A percentile compares a stretch with the other conserved stretches of the same genome.
These are phyloP conservation scores for Paramecium octaurelia DNA, from an alignment of 73 alveolate species.

Conservation along the genomic window DNA sequence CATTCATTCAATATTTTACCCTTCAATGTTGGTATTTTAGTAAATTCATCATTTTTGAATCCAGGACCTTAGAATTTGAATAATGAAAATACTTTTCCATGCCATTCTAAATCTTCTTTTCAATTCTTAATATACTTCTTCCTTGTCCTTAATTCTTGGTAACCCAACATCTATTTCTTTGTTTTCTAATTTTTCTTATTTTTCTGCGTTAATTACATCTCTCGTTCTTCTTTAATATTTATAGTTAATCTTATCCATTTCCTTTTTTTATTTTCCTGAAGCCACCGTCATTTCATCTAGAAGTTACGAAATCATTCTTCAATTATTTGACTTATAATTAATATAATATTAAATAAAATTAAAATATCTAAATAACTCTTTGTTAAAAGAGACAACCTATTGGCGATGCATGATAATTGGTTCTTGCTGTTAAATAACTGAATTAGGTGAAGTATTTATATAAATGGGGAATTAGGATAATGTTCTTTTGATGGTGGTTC, in stretches of 20 bases:
- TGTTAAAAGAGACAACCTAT: background rate
- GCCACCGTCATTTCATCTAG: background rate
- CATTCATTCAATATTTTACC: conserved; percentile 42
- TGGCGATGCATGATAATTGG: background rate
- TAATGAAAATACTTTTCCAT: conserved; percentile 22
- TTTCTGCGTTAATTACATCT: conserved; percentile 32
- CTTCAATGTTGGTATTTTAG: conserved; percentile 40
- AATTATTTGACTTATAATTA: background rate
- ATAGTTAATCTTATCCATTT: background rate
- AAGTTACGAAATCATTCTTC: background rate
- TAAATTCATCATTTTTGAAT: conserved; percentile 40
- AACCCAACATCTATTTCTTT: conserved; percentile 36
- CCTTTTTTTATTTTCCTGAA: background rate
- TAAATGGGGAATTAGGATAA: background rate
- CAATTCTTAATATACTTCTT: conserved; percentile 29
- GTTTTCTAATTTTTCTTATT: conserved; percentile 28
- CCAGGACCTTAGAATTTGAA: background rate
- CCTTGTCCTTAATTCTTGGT: conserved; percentile 29
- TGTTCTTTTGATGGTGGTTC: background rate
- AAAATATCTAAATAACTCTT: background rate
- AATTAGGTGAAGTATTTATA: background rate
- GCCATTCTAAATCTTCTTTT: conserved; percentile 49
- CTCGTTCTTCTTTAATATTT: conserved; percentile 31
- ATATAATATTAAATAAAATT: background rate
- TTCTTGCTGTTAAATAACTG: too few relatives aligned